These are phyloP conservation scores for Alternaria novae-zelandiae DNA, from an alignment of 2,329 filamentous ascomycete species.

Conservation along the genomic window DNA sequence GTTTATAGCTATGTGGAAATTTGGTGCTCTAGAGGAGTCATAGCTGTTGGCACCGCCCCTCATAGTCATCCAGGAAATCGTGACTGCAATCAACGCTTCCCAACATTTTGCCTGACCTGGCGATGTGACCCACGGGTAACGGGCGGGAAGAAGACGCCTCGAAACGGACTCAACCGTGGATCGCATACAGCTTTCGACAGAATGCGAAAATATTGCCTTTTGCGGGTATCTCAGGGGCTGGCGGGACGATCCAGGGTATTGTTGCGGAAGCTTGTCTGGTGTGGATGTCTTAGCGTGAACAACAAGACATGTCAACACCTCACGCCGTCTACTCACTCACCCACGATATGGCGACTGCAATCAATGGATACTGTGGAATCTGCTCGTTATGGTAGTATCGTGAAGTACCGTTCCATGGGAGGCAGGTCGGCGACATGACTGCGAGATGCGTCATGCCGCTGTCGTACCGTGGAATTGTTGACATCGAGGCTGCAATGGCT, in stretches of 20 bases:
- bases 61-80: not conserved
- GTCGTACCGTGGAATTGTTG: slow-evolving; percentile 10
- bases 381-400: slow-evolving; percentile 7
- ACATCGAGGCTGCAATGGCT: slow-evolving; percentile 9
- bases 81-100: not conserved
- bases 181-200: not conserved
- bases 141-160: not conserved
- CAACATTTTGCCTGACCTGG: not conserved
- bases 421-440: slow-evolving; percentile 3
- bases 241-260: slow-evolving; percentile 6
- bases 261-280: slow-evolving; percentile 4
- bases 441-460: slow-evolving; percentile 10
- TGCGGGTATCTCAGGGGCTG: not conserved
- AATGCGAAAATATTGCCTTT: not conserved
- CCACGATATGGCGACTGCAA: slow-evolving; percentile 7
- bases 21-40: not conserved
- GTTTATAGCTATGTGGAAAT: not conserved
- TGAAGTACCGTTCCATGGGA: not conserved
- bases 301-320: slow-evolving; percentile 7
- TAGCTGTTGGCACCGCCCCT: not conserved
- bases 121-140: not conserved
- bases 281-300: slow-evolving; percentile 2
- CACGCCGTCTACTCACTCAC: slow-evolving; percentile 1
- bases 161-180: not conserved
- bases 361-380: not conserved